Evolutionary conservation across 148 eudicot species (phyloP).

Genomic region (Oxyria digyna): DNA sequence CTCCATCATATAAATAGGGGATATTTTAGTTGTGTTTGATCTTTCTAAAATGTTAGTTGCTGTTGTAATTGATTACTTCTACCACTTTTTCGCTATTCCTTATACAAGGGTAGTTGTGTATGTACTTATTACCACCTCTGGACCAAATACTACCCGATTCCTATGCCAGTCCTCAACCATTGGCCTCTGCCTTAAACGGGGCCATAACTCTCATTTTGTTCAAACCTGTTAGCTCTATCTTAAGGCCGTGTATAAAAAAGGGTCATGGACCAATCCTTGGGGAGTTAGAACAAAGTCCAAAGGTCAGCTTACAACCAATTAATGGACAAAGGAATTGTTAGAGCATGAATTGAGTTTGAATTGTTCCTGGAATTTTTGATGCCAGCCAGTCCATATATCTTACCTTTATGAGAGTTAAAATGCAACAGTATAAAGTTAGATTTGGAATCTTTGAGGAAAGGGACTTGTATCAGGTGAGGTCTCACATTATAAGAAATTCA

Average conservation of each 20-base stretch:
- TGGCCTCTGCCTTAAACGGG: not conserved
- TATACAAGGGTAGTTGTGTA: not conserved
- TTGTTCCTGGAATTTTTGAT: not conserved
- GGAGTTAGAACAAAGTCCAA: not conserved
- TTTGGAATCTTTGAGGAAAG: not conserved
- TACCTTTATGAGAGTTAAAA: not conserved
- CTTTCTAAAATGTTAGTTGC: not conserved
- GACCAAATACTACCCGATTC: not conserved
- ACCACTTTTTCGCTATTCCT: not conserved
- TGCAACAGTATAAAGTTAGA: not conserved
- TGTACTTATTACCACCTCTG: not conserved
- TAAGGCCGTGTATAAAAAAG: not conserved
- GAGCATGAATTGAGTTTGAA: not conserved
- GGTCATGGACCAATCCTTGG: not conserved
- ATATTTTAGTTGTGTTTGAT: not conserved
- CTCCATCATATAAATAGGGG: not conserved
- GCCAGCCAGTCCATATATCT: not conserved
- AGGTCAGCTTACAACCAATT: not conserved
- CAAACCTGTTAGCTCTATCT: not conserved
- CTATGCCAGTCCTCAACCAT: not conserved
- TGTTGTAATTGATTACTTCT: not conserved
- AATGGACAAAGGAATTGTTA: not conserved
- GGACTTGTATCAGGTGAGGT: not conserved
- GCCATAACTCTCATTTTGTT: not conserved
- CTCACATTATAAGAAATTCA: no score